Conservation (phyloP, 2,329 filamentous ascomycete genomes). For the Epichloe typhina region DNA sequence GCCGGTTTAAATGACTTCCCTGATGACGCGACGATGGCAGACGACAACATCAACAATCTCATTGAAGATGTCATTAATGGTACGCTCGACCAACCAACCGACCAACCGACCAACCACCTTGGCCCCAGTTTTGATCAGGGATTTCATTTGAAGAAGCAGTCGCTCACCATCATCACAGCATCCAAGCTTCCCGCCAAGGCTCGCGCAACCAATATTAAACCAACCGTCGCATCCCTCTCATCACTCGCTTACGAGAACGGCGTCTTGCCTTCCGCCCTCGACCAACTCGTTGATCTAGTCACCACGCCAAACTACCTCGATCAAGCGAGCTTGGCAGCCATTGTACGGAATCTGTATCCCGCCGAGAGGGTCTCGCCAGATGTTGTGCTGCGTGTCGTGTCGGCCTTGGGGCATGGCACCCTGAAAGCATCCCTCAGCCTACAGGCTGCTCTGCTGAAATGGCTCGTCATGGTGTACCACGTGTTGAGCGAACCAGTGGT, state of each 20-base stretch:
- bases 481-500: constrained; percentile 49
- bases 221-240: constrained; percentile 49
- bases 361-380: constrained; percentile 46
- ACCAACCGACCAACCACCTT: not conserved
- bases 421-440: constrained; percentile 59
- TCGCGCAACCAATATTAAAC: constrained; percentile 47
- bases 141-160: not conserved
- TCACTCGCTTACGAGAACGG: constrained; percentile 55
- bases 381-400: constrained; percentile 52
- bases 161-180: constrained; percentile 23
- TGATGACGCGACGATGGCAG: constrained; percentile 9
- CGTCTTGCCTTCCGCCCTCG: constrained; percentile 45
- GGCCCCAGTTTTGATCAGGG: not conserved
- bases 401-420: constrained; percentile 63
- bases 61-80: constrained; percentile 24
- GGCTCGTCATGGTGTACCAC: constrained; percentile 67
- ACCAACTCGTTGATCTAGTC: constrained; percentile 51
- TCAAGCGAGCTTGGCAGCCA: constrained; percentile 55
- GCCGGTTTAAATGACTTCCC: not conserved
- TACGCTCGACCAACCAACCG: constrained; percentile 4
- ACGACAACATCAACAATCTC: constrained; percentile 22
- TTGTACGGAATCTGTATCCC: constrained; percentile 68
- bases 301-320: constrained; percentile 57
- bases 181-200: constrained; percentile 52
- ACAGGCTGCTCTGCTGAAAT: constrained; percentile 60